Conservation (phyloP, 139 green algal species). For the Gonium pectorale region DNA sequence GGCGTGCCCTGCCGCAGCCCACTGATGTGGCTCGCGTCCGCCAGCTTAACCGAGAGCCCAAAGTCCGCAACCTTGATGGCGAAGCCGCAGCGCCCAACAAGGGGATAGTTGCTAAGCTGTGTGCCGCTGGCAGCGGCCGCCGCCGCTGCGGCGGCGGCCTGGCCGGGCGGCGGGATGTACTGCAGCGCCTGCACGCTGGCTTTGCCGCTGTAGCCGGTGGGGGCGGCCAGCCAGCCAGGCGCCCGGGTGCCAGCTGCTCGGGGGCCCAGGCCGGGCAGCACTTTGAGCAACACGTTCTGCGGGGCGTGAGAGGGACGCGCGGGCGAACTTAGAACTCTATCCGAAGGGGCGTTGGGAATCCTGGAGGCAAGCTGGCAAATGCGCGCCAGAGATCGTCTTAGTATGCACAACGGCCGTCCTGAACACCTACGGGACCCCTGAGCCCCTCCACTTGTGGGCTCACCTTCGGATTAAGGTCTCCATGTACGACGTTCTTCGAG, state of each 20-base stretch:
- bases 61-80: slow-evolving; percentile 64
- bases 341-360: no score
- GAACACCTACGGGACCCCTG: no score
- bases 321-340: no score
- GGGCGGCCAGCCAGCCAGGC: background rate
- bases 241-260: background rate
- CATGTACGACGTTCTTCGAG: slow-evolving; percentile 43
- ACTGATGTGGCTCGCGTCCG: slow-evolving; percentile 55
- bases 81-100: slow-evolving; percentile 20
- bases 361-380: no score
- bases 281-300: slow-evolving; percentile 43
- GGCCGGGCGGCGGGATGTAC: background rate
- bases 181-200: background rate
- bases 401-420: no score
- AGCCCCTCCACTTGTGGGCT: no score
- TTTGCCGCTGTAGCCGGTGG: background rate
- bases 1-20: slow-evolving; percentile 56
- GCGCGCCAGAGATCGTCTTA: no score
- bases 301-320: background rate
- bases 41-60: slow-evolving; percentile 58
- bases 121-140: background rate
- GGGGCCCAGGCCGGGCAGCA: background rate
- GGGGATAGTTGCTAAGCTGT: background rate
- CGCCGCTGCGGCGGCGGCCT: background rate
- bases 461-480: slow-evolving; percentile 44